A percentile compares a stretch with the other conserved stretches of the same genome.
These are phyloP conservation scores for Suhomyces wounanorum DNA, from an alignment of 1,139 yeast genomes.

Conservation along the genomic window DNA sequence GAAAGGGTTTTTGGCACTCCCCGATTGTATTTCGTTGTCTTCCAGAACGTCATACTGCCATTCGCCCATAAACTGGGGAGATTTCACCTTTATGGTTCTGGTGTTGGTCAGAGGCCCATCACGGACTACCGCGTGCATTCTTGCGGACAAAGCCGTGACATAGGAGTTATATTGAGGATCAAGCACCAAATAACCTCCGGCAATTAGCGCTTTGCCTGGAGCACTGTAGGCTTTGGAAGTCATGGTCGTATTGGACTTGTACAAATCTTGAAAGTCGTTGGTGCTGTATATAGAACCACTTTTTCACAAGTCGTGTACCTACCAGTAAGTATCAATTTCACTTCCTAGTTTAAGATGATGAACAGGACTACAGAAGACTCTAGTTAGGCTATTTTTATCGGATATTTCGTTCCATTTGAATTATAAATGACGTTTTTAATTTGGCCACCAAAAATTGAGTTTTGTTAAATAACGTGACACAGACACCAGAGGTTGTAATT, in stretches of 20 bases:
- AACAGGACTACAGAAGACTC: too few species aligned
- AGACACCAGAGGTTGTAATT: too few species aligned
- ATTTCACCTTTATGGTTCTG: conserved; percentile 48
- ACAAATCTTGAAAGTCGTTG: background rate
- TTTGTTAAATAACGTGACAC: too few species aligned
- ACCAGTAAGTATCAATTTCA: too few species aligned
- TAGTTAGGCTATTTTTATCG: too few species aligned
- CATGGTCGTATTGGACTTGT: conserved; percentile 1
- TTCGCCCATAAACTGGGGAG: conserved; percentile 80
- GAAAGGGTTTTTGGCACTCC: conserved; percentile 62
- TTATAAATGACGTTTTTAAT: too few species aligned
- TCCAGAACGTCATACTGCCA: conserved; percentile 58
- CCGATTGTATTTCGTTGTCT: conserved; percentile 4
- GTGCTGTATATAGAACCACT: background rate
- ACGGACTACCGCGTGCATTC: conserved; percentile 77
- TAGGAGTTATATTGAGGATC: conserved; percentile 75
- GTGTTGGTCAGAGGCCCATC: conserved; percentile 7
- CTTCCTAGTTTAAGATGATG: too few species aligned
- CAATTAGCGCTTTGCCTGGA: conserved; percentile 92
- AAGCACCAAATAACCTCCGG: conserved; percentile 91
- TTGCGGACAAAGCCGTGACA: conserved; percentile 83
- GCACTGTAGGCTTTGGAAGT: conserved; percentile 62
- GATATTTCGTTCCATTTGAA: too few species aligned
- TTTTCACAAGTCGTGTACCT: background rate
- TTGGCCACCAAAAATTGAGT: too few species aligned